Evolutionary conservation across 225 moss, liverwort and hornwort genomes (phyloP), one percentile per base, ranked within the genome.

Genomic region (Physcomitrium patens): DNA sequence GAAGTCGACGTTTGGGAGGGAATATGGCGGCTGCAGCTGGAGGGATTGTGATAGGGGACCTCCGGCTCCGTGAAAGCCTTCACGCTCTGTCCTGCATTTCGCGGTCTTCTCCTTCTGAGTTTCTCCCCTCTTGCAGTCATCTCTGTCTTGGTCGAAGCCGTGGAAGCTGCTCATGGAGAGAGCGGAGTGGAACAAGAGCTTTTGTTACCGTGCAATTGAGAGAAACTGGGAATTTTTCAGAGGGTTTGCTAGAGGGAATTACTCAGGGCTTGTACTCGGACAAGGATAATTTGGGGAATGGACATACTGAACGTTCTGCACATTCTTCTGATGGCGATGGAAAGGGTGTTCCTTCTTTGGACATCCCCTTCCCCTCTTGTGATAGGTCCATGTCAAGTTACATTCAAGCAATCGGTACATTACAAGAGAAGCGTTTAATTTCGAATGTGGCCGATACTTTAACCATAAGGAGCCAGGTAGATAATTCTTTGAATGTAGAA

Each of bases 361-460:
- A 37, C 41, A 60, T 60, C 48, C 53, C 46, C 27, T 69, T 42
- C 20, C 22, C 19, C 10, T 60, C 19, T 31, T 31, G 31, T 22
- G 72, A 87, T 75, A 73, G 77, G 46, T 82, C 87, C 10, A 82
- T 85, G 85, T 72, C 85, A 64, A 77, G 76, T 24, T 82, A 85
- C 57, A 69, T 82, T 1, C 75, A 77, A 46, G 79, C 84, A 18
- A 79, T 87, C 3, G 79, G 47, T 54, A 76, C 76, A 37, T 43
- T 87, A 43, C 69, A 84, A 60, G 81, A 76, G 75, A 69, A 83
- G 80, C 78, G 75, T 45, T 44, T 23, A 75, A 31, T 2, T 31
- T 31, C 31, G 31, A 45, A 67, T 47, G 54, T 59, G 0, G 57
- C 5, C 12, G 42, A 72, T 55, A 11, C 55, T 22, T 12, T 69